phyloP scores from a whole-genome alignment of 2,329 filamentous ascomycete genomes.

The Penicillium sp. region DNA sequence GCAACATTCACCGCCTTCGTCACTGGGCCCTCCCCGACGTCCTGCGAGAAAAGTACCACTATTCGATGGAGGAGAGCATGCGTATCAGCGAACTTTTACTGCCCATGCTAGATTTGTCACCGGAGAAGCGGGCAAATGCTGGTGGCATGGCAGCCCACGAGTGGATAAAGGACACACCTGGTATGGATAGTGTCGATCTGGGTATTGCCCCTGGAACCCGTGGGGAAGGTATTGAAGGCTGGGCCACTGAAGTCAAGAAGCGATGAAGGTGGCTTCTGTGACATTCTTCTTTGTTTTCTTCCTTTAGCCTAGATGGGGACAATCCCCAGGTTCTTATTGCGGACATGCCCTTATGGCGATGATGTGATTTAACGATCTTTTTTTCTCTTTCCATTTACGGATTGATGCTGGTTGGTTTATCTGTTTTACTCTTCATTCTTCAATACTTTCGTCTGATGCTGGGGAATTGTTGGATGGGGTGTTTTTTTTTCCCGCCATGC shows the following conservation, averaged over 20 bases:
- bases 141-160: conserved; percentile 87
- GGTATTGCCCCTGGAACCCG: conserved; percentile 75
- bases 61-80: conserved; percentile 76
- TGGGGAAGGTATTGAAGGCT: conserved; percentile 91
- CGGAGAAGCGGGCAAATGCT: conserved; percentile 87
- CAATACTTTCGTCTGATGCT: conserved; percentile 1
- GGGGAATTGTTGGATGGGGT: conserved; percentile 12
- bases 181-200: conserved; percentile 79
- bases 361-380: conserved; percentile 31
- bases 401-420: conserved; percentile 27
- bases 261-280: conserved; percentile 48
- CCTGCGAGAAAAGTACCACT: conserved; percentile 94
- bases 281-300: conserved; percentile 3
- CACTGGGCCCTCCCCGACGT: conserved; percentile 96
- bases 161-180: conserved; percentile 81
- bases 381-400: conserved; percentile 19
- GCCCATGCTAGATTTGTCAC: conserved; percentile 87
- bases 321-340: conserved; percentile 10
- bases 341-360: conserved; percentile 14
- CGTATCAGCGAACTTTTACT: conserved; percentile 77
- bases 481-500: conserved; percentile 4
- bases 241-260: conserved; percentile 79
- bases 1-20: conserved; percentile 92
- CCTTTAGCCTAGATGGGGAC: conserved; percentile 16
- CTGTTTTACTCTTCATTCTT: conserved; percentile 14